These are phyloP conservation scores for Dicorynia guianensis DNA, from an alignment of 306 rosid species.

Conservation along the genomic window DNA sequence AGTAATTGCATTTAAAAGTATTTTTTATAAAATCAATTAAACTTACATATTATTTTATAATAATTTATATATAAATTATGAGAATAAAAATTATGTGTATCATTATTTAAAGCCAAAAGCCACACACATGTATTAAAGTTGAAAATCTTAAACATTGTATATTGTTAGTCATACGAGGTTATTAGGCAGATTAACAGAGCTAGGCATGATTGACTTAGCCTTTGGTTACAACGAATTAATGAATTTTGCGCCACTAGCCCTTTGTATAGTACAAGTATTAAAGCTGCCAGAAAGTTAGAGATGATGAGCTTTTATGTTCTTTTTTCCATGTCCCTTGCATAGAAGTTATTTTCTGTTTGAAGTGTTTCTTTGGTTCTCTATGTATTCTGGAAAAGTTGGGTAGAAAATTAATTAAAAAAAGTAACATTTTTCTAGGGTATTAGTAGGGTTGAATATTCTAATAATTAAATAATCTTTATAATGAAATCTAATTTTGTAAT, in stretches of 20 bases:
- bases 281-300: conserved; percentile 26
- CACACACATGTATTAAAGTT: conserved; percentile 13
- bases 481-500: too few relatives aligned
- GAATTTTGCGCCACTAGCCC: conserved; percentile 25
- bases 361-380: not conserved
- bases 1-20: too few relatives aligned
- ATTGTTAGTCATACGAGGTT: conserved; percentile 22
- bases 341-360: conserved; percentile 39
- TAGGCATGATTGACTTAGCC: not conserved
- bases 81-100: too few relatives aligned
- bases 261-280: conserved; percentile 18
- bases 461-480: too few relatives aligned
- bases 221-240: conserved; percentile 20
- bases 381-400: too few relatives aligned
- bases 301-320: not conserved
- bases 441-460: too few relatives aligned
- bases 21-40: too few relatives aligned
- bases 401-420: too few relatives aligned
- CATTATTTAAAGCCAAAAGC: conserved; percentile 3
- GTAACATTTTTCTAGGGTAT: too few relatives aligned
- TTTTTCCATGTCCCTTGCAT: not conserved
- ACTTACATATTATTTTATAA: too few relatives aligned
- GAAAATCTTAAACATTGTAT: conserved; percentile 31
- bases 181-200: not conserved
- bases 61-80: too few relatives aligned